These are phyloP conservation scores for Mercurialis annua DNA, from an alignment of 345 rosid species.

Conservation along the genomic window DNA sequence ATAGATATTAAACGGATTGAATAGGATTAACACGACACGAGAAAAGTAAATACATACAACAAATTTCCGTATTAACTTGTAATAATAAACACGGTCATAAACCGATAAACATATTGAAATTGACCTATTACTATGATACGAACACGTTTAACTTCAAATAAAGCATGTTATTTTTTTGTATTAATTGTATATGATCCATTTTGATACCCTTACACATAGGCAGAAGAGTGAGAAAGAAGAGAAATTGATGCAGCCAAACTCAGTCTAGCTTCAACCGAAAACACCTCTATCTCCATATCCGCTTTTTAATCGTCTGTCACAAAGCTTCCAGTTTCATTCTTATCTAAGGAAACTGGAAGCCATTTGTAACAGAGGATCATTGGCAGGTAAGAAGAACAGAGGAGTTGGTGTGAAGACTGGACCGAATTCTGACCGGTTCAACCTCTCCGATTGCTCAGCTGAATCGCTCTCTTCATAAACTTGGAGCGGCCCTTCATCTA, in stretches of 20 bases:
- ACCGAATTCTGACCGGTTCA: background rate
- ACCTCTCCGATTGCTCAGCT: background rate
- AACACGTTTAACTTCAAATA: too few relatives aligned
- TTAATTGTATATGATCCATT: too few relatives aligned
- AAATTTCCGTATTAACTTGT: too few relatives aligned
- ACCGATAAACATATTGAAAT: too few relatives aligned
- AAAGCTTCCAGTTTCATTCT: background rate
- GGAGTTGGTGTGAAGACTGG: background rate
- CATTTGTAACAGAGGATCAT: conserved; percentile 8
- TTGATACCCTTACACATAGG: too few relatives aligned
- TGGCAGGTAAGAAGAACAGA: background rate
- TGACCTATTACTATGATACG: too few relatives aligned
- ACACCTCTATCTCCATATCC: conserved; percentile 8
- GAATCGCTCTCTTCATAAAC: background rate
- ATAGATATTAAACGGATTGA: too few relatives aligned
- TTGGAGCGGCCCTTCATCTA: background rate
- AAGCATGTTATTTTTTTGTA: too few relatives aligned
- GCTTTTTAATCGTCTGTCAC: background rate
- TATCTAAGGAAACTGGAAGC: background rate
- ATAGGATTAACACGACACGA: too few relatives aligned
- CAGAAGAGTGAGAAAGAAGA: conserved; percentile 9
- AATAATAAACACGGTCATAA: too few relatives aligned
- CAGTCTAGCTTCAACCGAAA: conserved; percentile 1
- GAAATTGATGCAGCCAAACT: conserved; percentile 9
- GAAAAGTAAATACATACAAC: too few relatives aligned